phyloP scores from a whole-genome alignment of 108 stramenopile genomes.

The Fistulifera solaris region DNA sequence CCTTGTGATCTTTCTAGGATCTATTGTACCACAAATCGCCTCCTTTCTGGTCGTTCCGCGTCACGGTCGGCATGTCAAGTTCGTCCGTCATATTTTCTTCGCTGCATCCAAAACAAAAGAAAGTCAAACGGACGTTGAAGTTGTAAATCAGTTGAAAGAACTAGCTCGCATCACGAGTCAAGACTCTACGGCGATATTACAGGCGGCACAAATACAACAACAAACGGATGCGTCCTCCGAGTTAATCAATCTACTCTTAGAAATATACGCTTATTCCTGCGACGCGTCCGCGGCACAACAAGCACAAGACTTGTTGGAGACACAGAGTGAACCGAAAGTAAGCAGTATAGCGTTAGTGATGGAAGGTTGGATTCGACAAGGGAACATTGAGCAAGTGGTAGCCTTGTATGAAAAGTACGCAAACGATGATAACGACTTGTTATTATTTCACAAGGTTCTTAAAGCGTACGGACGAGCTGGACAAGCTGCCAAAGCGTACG shows the following conservation, averaged over 20 bases:
- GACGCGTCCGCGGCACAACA: slow-evolving; percentile 14
- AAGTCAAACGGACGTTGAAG: too few species aligned
- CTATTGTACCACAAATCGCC: too few species aligned
- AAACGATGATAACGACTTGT: slow-evolving; percentile 9
- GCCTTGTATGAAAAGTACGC: slow-evolving; percentile 14
- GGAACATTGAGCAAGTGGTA: slow-evolving; percentile 20
- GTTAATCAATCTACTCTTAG: slow-evolving; percentile 30
- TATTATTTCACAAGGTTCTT: slow-evolving; percentile 27
- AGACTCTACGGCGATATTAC: too few species aligned
- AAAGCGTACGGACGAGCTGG: slow-evolving; percentile 23
- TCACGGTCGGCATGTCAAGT: too few species aligned
- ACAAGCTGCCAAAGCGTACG: slow-evolving; percentile 17
- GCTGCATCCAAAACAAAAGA: too few species aligned
- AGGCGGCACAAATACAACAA: too few species aligned
- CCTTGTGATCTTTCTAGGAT: too few species aligned
- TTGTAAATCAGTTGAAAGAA: too few species aligned
- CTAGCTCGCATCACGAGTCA: too few species aligned
- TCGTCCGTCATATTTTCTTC: too few species aligned
- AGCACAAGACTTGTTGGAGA: slow-evolving; percentile 8
- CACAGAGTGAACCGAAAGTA: slow-evolving; percentile 1
- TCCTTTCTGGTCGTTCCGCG: too few species aligned
- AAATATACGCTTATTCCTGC: slow-evolving; percentile 24
- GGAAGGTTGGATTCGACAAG: slow-evolving; percentile 35
- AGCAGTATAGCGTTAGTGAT: slow-evolving; percentile 13
- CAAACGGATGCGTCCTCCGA: not conserved